Evolutionary conservation across 2,329 filamentous ascomycete species (phyloP), one percentile per base, ranked within the genome.

Genomic region (Coleophoma eucalyptorum): DNA sequence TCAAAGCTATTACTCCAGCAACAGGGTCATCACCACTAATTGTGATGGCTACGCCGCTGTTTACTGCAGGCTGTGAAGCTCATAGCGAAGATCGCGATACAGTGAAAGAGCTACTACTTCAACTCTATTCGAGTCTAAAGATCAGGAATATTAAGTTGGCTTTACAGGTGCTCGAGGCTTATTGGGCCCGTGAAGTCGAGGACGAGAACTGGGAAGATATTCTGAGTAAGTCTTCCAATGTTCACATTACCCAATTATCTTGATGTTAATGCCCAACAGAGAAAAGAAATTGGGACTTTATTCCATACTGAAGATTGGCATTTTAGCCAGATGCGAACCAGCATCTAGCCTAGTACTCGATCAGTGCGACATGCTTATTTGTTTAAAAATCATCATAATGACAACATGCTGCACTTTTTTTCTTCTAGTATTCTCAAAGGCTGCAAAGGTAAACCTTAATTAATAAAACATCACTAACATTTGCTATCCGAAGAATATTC

Each of bases 1-100:
- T 67, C 15, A 61, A 61, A 5, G 60, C 65, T 38, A 72, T 73
- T 47, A 62, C 64, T 3, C 70, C 70, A 5, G 65, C 67, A 2
- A 59, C 65, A 15, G 68, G 68, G 6, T 59, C 72, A 4, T 70
- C 69, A 44, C 70, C 70, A 8, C 69, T 68, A 64, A 68, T 69
- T 7, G 65, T 73, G 57, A 59, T 72, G 15, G 72, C 70, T 18
- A 73, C 70, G 6, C 70, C 70, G 6, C 54, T 73, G 5, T 73
- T 73, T 50, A 71, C 70, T 42, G 70, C 69, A 7, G 70, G 70
- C 3, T 72, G 69, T 43, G 69, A 72, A 46, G 69, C 69, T 16
- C 56, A 64, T 5, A 68, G 62, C 2, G 58, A 67, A 32, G 69
- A 72, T 50, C 63, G 68, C 7, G 63, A 62, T 32, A 61, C 58